A percentile compares a stretch with the other conserved stretches of the same genome.
Evolutionary conservation across 257 asterid species (phyloP).

Genomic region (Echium plantagineum): DNA sequence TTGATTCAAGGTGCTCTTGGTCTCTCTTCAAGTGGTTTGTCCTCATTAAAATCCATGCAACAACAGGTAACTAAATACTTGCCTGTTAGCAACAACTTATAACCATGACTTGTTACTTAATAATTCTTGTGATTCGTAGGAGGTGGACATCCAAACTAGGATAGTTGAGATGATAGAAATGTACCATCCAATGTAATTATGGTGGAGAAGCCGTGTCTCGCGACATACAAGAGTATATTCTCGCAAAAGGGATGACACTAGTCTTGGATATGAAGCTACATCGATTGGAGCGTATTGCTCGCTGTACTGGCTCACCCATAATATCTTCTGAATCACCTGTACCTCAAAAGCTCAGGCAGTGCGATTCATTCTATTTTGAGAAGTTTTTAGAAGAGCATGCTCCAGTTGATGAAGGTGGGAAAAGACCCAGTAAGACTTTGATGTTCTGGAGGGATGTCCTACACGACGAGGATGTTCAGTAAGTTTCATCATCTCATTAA

Average conservation of each 20-base stretch:
- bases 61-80: conserved; percentile 44
- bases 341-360: conserved; percentile 66
- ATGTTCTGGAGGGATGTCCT: conserved; percentile 93
- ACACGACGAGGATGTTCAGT: conserved; percentile 83
- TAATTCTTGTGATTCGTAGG: conserved; percentile 35
- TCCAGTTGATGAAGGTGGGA: conserved; percentile 50
- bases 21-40: conserved; percentile 66
- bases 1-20: conserved; percentile 77
- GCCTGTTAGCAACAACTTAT: conserved; percentile 4
- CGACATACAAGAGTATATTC: conserved; percentile 75
- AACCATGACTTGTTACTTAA: conserved; percentile 2
- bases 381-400: conserved; percentile 80
- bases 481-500: conserved; percentile 22
- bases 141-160: conserved; percentile 49
- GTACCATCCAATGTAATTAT: conserved; percentile 80
- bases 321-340: conserved; percentile 40
- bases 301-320: conserved; percentile 65
- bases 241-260: conserved; percentile 66
- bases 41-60: conserved; percentile 68
- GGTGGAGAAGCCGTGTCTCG: conserved; percentile 92
- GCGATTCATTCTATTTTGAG: conserved; percentile 65
- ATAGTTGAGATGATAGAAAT: conserved; percentile 61
- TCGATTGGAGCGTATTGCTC: conserved; percentile 87
- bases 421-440: conserved; percentile 67
- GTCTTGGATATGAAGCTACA: conserved; percentile 92